Evolutionary conservation across 257 asterid genomes (phyloP).

Genomic region (Lycium barbarum): DNA sequence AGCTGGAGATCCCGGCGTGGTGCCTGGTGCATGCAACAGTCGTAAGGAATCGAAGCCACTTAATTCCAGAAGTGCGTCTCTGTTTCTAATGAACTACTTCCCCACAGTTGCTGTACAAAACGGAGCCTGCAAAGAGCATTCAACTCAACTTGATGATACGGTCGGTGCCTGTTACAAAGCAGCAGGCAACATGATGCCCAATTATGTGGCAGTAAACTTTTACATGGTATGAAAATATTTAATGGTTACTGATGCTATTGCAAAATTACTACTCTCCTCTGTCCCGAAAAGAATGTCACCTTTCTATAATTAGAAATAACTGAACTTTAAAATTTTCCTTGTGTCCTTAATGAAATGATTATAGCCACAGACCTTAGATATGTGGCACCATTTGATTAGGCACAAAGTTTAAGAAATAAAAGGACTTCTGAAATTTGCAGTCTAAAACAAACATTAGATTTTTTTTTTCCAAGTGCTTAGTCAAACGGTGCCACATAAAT

Average conservation of each 20-base stretch:
- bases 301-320: too few species aligned
- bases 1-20: constrained; percentile 96
- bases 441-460: too few species aligned
- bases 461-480: too few species aligned
- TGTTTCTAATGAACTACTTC: constrained; percentile 83
- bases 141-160: constrained; percentile 71
- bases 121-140: constrained; percentile 94
- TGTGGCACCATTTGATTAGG: too few species aligned
- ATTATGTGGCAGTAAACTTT: constrained; percentile 88
- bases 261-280: neutral
- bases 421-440: too few species aligned
- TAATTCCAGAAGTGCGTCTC: constrained; percentile 73
- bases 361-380: too few species aligned
- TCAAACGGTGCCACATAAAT: too few species aligned
- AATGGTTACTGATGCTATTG: neutral
- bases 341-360: too few species aligned
- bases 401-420: too few species aligned
- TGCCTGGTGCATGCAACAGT: constrained; percentile 75
- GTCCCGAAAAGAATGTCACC: too few species aligned
- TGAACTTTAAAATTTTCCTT: too few species aligned
- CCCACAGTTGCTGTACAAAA: constrained; percentile 89
- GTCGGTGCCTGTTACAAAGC: constrained; percentile 78
- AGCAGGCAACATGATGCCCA: constrained; percentile 84
- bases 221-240: constrained; percentile 75
- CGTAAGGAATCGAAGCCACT: constrained; percentile 93